These are phyloP conservation scores for Myxozyma monticola DNA, from an alignment of 805 yeast genomes.

Conservation along the genomic window DNA sequence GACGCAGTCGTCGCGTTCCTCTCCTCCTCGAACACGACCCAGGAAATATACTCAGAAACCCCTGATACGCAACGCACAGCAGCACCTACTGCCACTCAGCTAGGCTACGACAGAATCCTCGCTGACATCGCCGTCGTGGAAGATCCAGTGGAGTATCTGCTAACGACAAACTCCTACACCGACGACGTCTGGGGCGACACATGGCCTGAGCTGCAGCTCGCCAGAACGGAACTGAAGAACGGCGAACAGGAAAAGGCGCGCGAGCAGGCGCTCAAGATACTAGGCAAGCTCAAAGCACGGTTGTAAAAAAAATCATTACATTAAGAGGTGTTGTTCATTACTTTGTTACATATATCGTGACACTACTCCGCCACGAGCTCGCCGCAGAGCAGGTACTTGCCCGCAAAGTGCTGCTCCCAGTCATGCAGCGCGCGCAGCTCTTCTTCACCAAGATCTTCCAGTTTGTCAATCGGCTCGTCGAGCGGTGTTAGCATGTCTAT, in stretches of 20 bases:
- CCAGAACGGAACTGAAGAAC: conserved; percentile 9
- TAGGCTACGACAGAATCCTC: conserved; percentile 11
- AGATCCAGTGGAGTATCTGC: conserved; percentile 30
- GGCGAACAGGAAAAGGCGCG: conserved; percentile 20
- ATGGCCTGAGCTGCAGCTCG: conserved; percentile 21
- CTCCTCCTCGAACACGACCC: conserved; percentile 11
- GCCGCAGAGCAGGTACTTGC: conserved; percentile 83
- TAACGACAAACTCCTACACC: conserved; percentile 20
- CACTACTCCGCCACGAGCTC: conserved; percentile 46
- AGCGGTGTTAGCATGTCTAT: conserved; percentile 59
- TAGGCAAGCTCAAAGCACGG: conserved; percentile 16
- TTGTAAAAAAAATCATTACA: conserved; percentile 1
- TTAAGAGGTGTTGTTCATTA: not conserved
- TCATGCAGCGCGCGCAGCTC: conserved; percentile 71
- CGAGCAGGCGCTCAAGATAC: conserved; percentile 3
- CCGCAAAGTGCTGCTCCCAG: conserved; percentile 82
- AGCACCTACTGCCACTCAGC: conserved; percentile 13
- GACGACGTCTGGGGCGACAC: conserved; percentile 30
- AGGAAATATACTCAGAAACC: conserved; percentile 10
- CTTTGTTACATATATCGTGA: not conserved
- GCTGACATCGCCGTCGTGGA: conserved; percentile 9
- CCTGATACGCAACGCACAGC: conserved; percentile 10
- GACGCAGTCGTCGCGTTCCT: conserved; percentile 22
- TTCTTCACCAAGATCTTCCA: conserved; percentile 57
- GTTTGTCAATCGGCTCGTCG: conserved; percentile 74